Evolutionary conservation across 1,284 basidiomycete species (phyloP).

Genomic region (Apiotrichum gracile): DNA sequence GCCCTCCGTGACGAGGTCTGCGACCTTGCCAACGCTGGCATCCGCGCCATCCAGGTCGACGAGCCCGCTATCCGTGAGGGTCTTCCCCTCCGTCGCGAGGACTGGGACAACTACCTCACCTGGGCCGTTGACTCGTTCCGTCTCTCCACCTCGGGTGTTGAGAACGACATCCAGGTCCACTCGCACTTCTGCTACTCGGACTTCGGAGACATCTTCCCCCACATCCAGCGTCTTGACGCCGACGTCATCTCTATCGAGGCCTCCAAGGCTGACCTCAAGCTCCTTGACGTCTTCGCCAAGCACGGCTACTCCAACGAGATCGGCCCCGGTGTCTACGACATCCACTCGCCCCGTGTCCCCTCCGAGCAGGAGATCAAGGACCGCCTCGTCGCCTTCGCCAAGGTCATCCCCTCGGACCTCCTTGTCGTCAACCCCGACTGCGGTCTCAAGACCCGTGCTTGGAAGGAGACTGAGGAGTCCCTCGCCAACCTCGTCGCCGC

Average conservation of each 20-base stretch:
- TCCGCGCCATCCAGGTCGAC: conserved; percentile 98
- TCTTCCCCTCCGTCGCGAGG: conserved; percentile 84
- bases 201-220: conserved; percentile 97
- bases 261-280: conserved; percentile 96
- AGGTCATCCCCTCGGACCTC: conserved; percentile 68
- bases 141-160: conserved; percentile 87
- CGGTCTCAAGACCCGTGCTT: conserved; percentile 79
- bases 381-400: conserved; percentile 77
- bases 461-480: conserved; percentile 88
- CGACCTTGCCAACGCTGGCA: conserved; percentile 96
- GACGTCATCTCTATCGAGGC: conserved; percentile 99
- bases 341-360: conserved; percentile 98
- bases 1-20: conserved; percentile 97
- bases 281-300: conserved; percentile 89
- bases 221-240: conserved; percentile 94
- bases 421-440: conserved; percentile 88
- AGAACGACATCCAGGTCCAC: conserved; percentile 87
- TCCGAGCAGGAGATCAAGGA: conserved; percentile 90
- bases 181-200: conserved; percentile 74
- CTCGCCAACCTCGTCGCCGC: conserved; percentile 81
- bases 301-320: conserved; percentile 97
- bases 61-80: conserved; percentile 99
- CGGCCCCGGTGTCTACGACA: conserved; percentile 97
- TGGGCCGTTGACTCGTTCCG: conserved; percentile 99
- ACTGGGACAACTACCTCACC: conserved; percentile 90